Conservation (phyloP, 768 basidiomycete genomes). For the Brasilioporus rufonigricans region DNA sequence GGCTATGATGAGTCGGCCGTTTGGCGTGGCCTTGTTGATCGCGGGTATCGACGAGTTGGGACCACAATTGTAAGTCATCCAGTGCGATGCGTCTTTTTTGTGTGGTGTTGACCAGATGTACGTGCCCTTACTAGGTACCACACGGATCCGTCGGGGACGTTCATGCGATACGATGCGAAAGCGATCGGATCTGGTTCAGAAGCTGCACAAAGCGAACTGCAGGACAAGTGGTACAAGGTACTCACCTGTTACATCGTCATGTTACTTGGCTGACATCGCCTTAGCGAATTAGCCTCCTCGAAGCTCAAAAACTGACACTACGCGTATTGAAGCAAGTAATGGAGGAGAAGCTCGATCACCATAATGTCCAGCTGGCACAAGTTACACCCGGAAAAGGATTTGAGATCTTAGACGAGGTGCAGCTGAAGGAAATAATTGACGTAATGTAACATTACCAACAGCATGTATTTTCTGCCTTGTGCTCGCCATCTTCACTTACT, state of each 20-base stretch:
- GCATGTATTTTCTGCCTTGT: slow-evolving; percentile 14
- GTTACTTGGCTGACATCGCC: slow-evolving; percentile 7
- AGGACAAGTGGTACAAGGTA: slow-evolving; percentile 96
- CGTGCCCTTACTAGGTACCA: slow-evolving; percentile 65
- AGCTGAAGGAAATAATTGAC: slow-evolving; percentile 83
- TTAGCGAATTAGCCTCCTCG: slow-evolving; percentile 89
- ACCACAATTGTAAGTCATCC: slow-evolving; percentile 81
- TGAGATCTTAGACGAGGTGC: slow-evolving; percentile 79
- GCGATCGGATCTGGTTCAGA: slow-evolving; percentile 98
- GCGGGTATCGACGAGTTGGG: slow-evolving; percentile 97
- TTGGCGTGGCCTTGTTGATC: slow-evolving; percentile 95
- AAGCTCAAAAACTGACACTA: slow-evolving; percentile 84
- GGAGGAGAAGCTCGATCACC: slow-evolving; percentile 99
- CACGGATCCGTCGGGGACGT: slow-evolving; percentile 98
- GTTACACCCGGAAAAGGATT: slow-evolving; percentile 87
- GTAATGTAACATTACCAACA: slow-evolving; percentile 53
- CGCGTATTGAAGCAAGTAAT: slow-evolving; percentile 97
- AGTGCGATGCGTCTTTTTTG: not conserved
- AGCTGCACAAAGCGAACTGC: slow-evolving; percentile 94
- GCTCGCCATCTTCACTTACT: not conserved
- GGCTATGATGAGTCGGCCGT: slow-evolving; percentile 98
- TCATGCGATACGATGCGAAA: slow-evolving; percentile 95
- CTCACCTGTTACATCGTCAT: slow-evolving; percentile 5
- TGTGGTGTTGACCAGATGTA: slow-evolving; percentile 4
- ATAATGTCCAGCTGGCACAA: slow-evolving; percentile 97